phyloP scores from a whole-genome alignment of 2,329 filamentous ascomycete genomes.

The Botrytis porri region DNA sequence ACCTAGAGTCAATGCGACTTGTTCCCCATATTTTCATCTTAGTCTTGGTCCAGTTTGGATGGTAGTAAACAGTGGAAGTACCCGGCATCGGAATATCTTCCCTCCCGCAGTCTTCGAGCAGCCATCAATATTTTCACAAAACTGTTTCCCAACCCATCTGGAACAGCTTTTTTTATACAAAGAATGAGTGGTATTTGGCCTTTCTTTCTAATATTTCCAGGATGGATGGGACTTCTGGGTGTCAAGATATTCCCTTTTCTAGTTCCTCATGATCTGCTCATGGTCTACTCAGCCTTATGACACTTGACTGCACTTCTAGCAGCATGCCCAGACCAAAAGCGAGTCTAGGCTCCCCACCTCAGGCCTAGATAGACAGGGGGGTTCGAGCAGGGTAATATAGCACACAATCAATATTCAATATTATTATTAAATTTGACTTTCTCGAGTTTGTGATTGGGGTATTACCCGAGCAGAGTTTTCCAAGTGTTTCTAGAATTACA shows the following conservation, averaged over 20 bases:
- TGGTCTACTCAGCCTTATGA: slow-evolving; percentile 1
- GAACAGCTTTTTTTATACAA: background rate
- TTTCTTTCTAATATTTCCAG: background rate
- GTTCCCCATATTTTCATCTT: background rate
- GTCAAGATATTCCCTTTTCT: background rate
- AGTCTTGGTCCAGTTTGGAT: background rate
- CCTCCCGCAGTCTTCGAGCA: background rate
- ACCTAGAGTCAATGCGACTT: background rate
- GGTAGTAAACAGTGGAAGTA: background rate
- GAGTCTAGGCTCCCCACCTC: slow-evolving; percentile 3
- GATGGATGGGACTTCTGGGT: background rate
- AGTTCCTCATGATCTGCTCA: background rate
- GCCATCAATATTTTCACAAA: background rate
- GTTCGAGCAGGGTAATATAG: background rate
- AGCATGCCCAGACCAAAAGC: background rate
- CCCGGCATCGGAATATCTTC: background rate
- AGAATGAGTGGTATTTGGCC: background rate
- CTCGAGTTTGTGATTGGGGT: background rate
- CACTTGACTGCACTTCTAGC: background rate
- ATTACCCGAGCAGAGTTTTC: background rate
- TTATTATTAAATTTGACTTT: background rate
- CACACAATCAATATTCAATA: background rate
- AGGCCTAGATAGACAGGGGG: slow-evolving; percentile 4
- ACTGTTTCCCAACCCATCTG: background rate
- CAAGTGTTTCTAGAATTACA: background rate